Base-by-base conservation (phyloP, 2,329 filamentous ascomycete species). In the Penicillium sp. region DNA sequence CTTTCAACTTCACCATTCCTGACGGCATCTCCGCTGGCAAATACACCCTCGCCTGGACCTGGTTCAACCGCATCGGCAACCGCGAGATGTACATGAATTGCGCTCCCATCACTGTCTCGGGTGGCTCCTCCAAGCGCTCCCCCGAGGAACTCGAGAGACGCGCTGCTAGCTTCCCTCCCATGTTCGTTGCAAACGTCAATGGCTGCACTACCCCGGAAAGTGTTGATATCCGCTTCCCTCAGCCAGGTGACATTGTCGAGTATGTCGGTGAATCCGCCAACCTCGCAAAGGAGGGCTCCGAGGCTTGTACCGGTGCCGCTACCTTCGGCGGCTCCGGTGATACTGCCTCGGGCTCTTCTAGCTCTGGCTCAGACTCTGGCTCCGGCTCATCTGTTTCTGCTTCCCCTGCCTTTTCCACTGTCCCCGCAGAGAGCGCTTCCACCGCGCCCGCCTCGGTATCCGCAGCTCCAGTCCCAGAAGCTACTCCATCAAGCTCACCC, bases 31-130 rank as follows among this genome's bases (percentile, higher is more conserved):
- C 87, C 9, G 78, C 87, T 1, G 94, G 93, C 4, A 83, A 92
- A 41, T 93, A 89, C 27, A 90, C 87, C 0, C 81, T 97, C 6
- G 91, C 91, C 0, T 97, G 93, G 92, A 91, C 91, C 0, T 97
- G 94, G 94, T 86, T 96, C 76, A 97, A 97, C 76, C 89, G 89
- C 59, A 70, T 96, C 10, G 94, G 94, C 3, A 96, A 96, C 79
- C 88, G 93, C 1, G 94, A 97, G 73, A 91, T 96, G 83, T 97
- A 97, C 82, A 96, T 96, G 92, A 96, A 96, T 82, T 99, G 93
- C 67, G 91, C 89, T 0, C 86, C 90, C 0, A 75, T 96, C 48
- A 83, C 81, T 0, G 81, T 97, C 25, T 84, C 84, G 0, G 77
- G 75, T 4, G 76, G 77, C 23, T 74, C 78, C 1, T 71, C 75